Evolutionary conservation across 176 grass and related monocot species (phyloP), one percentile per base, ranked within the genome.

Genomic region (Oryza brachyantha): DNA sequence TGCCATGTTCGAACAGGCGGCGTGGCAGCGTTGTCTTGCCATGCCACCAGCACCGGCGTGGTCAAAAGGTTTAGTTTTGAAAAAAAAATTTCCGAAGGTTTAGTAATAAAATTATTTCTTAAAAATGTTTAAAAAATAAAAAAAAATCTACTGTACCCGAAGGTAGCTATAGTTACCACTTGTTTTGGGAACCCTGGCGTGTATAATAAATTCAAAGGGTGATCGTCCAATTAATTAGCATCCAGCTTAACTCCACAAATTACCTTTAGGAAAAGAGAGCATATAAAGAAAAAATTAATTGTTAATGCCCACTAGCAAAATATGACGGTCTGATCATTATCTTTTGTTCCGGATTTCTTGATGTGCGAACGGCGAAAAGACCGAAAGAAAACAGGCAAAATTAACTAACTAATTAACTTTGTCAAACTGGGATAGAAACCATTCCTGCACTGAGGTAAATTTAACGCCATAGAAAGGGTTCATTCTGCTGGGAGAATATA

Each of bases 401-500:
- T n/a, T n/a, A n/a, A 68, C 24, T 41, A 68, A 41, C 37, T 41
- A 41, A 25, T 68, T 68, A 41, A 13, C 66, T 25, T 68, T 80
- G 48, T 80, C 78, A 80, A 80, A 69, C 65, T 40, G 24, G 64
- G 64, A 19, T 13, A 46, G 10, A 65, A 64, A 25, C 21, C 38
- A 64, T 69, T 69, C 66, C 22, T 69, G 37, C 22, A 68, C 37
- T 42, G 60, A 40, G 13, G 36, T 68, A 24, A 68, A 66, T 19
- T 19, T 22, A 37, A 68, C 22, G 77, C 35, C 77, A 19, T 10
- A 69, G 59, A 79, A 46, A 34, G 31, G 31, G 24, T 79, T 68
- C 77, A 69, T 67, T 73, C 45, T 68, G 76, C 45, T 68, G n/a
- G 63, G 32, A 55, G 22, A 68, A 68, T 68, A 27, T 50, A 68